phyloP scores from a whole-genome alignment of 805 yeast species.

The Grigorovia jiainica region DNA sequence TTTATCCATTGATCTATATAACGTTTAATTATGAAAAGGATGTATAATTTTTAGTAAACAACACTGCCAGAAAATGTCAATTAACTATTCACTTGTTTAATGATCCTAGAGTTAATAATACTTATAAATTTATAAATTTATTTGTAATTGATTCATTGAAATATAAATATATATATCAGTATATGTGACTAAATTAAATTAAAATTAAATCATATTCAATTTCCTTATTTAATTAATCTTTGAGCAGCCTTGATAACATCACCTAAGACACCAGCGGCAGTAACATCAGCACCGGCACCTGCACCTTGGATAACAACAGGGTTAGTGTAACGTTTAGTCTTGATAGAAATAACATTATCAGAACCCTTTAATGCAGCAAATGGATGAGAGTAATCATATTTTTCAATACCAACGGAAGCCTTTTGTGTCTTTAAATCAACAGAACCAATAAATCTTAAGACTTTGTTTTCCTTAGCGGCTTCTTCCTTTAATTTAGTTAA shows the following conservation, averaged over 20 bases:
- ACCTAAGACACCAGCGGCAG: constrained; percentile 86
- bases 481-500: constrained; percentile 67
- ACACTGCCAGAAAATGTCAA: too few relatives aligned
- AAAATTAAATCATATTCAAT: neutral
- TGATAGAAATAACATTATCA: constrained; percentile 88
- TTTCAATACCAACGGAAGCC: constrained; percentile 80
- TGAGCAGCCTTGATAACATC: constrained; percentile 89
- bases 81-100: too few relatives aligned
- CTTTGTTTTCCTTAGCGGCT: constrained; percentile 78
- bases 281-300: constrained; percentile 75
- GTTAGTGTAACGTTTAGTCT: constrained; percentile 83
- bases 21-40: too few relatives aligned
- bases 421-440: constrained; percentile 64
- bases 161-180: neutral
- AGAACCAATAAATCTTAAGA: constrained; percentile 86
- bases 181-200: neutral
- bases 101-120: too few relatives aligned
- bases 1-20: too few relatives aligned
- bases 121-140: neutral
- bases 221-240: constrained; percentile 38
- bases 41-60: too few relatives aligned
- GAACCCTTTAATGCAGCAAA: constrained; percentile 94
- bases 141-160: neutral
- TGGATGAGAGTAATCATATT: constrained; percentile 84
- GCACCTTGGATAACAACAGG: constrained; percentile 98